phyloP scores from a whole-genome alignment of 2,329 filamentous ascomycete species.

The Colletotrichum echinochloae region DNA sequence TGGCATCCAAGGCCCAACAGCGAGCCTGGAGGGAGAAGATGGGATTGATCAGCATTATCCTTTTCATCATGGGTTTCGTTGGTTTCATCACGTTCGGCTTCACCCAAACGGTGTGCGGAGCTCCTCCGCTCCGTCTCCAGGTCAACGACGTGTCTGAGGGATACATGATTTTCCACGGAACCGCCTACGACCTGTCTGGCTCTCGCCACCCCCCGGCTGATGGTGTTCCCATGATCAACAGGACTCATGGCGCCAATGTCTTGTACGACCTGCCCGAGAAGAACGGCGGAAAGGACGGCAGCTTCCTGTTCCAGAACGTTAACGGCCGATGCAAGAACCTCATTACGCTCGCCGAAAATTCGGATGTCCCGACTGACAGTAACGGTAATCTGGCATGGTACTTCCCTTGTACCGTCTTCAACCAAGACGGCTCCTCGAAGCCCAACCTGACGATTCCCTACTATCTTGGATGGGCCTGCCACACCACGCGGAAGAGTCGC shows the following conservation, averaged over 20 bases:
- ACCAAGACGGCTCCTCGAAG: conserved; percentile 88
- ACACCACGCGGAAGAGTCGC: conserved; percentile 78
- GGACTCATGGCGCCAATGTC: conserved; percentile 76
- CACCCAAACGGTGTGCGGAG: conserved; percentile 85
- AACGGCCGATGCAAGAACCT: conserved; percentile 95
- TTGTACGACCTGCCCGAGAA: conserved; percentile 87
- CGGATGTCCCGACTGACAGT: conserved; percentile 82
- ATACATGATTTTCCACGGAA: conserved; percentile 97
- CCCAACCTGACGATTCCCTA: conserved; percentile 80
- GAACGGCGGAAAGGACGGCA: conserved; percentile 90
- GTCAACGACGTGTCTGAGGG: conserved; percentile 84
- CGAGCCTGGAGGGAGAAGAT: conserved; percentile 98
- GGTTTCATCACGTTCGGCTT: conserved; percentile 98
- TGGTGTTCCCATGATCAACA: conserved; percentile 72
- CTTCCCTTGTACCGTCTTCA: conserved; percentile 91
- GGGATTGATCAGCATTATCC: conserved; percentile 92
- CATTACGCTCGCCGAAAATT: conserved; percentile 77
- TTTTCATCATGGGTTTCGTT: conserved; percentile 87
- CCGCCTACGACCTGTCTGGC: conserved; percentile 83
- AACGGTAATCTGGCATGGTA: conserved; percentile 90
- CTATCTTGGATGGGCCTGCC: conserved; percentile 89
- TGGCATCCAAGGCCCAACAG: conserved; percentile 85
- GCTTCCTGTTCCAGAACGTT: conserved; percentile 98
- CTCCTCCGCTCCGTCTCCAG: conserved; percentile 77
- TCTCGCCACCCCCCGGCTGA: conserved; percentile 84